Conservation (phyloP, 768 basidiomycete genomes). For the Sarcomyxa edulis region DNA sequence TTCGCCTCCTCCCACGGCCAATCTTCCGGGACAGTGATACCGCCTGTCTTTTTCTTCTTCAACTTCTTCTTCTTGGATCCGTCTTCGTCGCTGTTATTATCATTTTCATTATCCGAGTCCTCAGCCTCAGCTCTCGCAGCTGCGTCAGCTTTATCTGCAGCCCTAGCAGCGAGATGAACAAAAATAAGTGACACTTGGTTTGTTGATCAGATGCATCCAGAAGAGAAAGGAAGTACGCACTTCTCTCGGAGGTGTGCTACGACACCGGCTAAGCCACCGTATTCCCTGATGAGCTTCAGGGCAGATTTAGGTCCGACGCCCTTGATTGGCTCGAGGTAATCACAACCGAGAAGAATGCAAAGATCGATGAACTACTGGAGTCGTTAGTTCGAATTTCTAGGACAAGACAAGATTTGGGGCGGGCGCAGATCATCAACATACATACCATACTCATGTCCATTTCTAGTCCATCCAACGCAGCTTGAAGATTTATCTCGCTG, state of each 20-base stretch:
- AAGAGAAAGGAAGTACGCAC: slow-evolving; percentile 28
- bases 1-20: slow-evolving; percentile 99
- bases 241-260: slow-evolving; percentile 77
- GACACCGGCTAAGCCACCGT: slow-evolving; percentile 66
- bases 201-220: background rate
- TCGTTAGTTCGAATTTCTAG: background rate
- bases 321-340: slow-evolving; percentile 98
- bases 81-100: no score
- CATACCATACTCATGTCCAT: slow-evolving; percentile 71
- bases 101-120: no score
- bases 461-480: slow-evolving; percentile 80
- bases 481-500: slow-evolving; percentile 80
- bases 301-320: slow-evolving; percentile 96
- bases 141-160: slow-evolving; percentile 34
- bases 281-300: slow-evolving; percentile 84
- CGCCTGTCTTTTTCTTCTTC: slow-evolving; percentile 69
- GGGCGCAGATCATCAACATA: no score
- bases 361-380: slow-evolving; percentile 82
- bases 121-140: slow-evolving; percentile 9
- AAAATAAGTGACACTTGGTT: no score
- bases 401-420: background rate
- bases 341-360: slow-evolving; percentile 94
- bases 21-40: slow-evolving; percentile 80
- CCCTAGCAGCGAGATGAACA: slow-evolving; percentile 37
- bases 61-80: slow-evolving; percentile 27